These are phyloP conservation scores for Geosiphon pyriformis DNA, from an alignment of 192 early-diverging fungal species.

Conservation along the genomic window DNA sequence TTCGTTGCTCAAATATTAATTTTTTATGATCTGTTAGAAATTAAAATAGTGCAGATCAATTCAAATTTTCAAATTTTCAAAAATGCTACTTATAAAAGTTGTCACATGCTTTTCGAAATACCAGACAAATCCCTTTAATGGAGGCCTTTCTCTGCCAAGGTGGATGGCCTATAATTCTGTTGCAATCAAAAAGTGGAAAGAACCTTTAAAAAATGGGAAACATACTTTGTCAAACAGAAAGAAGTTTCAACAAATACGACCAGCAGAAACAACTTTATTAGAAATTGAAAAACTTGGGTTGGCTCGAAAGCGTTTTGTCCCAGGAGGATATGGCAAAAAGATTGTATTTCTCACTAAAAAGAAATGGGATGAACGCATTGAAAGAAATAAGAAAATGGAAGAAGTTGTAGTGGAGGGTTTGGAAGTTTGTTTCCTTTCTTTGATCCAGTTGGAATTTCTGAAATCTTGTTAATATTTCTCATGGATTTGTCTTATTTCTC, in stretches of 20 bases:
- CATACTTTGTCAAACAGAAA: constrained; percentile 17
- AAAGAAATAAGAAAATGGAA: neutral
- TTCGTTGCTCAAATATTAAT: no score
- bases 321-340: neutral
- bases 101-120: no score
- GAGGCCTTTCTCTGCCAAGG: no score
- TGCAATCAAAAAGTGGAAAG: no score
- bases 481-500: neutral
- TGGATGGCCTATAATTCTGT: no score
- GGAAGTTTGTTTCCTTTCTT: constrained; percentile 4
- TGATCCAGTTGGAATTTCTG: neutral
- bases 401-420: constrained; percentile 3
- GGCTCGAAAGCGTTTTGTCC: neutral
- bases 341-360: constrained; percentile 5
- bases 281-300: constrained; percentile 13
- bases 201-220: no score
- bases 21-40: no score
- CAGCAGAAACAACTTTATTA: neutral
- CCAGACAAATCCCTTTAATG: no score
- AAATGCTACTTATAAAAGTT: no score
- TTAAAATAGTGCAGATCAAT: no score
- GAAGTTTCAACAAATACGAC: constrained; percentile 8
- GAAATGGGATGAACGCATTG: constrained; percentile 7
- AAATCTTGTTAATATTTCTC: neutral
- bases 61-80: no score